phyloP scores from a whole-genome alignment of 768 basidiomycete genomes.

The Pisolithus sp. region DNA sequence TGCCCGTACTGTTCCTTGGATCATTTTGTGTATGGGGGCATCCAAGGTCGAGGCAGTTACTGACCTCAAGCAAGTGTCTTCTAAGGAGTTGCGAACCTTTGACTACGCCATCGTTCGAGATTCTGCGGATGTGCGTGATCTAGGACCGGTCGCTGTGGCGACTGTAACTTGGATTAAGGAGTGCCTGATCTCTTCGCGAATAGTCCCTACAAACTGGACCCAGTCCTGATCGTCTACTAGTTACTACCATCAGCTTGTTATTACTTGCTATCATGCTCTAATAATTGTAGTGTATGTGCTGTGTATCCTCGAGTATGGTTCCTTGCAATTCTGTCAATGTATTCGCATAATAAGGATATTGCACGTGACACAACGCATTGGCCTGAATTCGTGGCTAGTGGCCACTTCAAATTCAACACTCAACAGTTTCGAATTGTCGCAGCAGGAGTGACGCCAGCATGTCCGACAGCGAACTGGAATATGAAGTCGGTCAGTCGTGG shows the following conservation, averaged over 20 bases:
- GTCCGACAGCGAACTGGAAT: conserved; percentile 40
- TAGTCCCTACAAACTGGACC: conserved; percentile 27
- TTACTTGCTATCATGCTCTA: conserved; percentile 4
- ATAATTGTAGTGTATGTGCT: conserved; percentile 9
- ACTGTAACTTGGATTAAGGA: conserved; percentile 73
- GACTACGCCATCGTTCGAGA: conserved; percentile 63
- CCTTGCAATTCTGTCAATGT: too few relatives aligned
- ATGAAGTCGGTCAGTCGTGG: conserved; percentile 57
- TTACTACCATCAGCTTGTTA: not conserved
- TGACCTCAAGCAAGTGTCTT: conserved; percentile 32
- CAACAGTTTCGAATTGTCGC: not conserved
- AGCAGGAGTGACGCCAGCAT: not conserved
- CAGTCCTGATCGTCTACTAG: not conserved
- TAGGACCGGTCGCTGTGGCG: conserved; percentile 34
- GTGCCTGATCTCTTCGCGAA: conserved; percentile 59
- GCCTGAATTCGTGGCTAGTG: not conserved
- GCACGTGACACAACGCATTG: not conserved
- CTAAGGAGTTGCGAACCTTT: conserved; percentile 30
- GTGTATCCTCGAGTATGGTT: not conserved
- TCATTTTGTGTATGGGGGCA: conserved; percentile 78
- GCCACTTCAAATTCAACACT: not conserved
- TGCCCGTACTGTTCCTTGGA: conserved; percentile 48
- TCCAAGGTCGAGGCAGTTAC: conserved; percentile 57
- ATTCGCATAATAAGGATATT: not conserved
- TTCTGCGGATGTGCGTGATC: conserved; percentile 12